Base-by-base conservation (phyloP, 805 yeast species). In the Pichia manshurica region DNA sequence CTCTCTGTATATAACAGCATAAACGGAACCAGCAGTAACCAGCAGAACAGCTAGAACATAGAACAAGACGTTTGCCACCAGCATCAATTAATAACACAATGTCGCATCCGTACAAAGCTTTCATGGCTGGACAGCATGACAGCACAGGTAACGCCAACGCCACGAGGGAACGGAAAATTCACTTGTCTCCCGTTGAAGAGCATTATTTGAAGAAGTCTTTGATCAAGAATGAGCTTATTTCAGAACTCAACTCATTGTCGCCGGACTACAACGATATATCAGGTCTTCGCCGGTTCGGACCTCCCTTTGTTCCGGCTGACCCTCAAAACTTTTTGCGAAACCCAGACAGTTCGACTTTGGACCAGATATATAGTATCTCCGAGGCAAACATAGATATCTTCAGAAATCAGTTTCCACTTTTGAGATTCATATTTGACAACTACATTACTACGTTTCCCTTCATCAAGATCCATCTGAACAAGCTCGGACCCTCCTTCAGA, bases 171-270 rank as follows among this genome's bases (percentile, higher is more conserved):
- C 8, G 37, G 34, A 28, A 35, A 21, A 43, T 43, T 1, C 39
- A 46, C 13, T 44, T 84, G 41, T 65, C 79, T 13, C 78, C 90
- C 3, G 71, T 77, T 0, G 87, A 90, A 62, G 96, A 88, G 64
- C 97, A 91, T 59, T 86, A 84, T 63, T 73, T 93, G 46, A 91
- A 91, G 64, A 80, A 95, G 57, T 90, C 87, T 65, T 71, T 91
- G 16, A 67, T 91, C 23, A 75, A 78, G 52, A 69, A 75, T 12
- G 77, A 85, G 58, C 66, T 89, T 29, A 71, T 74, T 12, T 60
- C 71, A 5, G 99, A 91, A 62, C 69, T 88, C 37, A 75, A 70
- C 25, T 63, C 62, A 20, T 65, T 89, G 36, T 63, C 68, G 1
- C 69, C 70, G 1, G 60, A 63, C 1, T 67, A 64, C 46, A 75